Evolutionary conservation across 169 alveolate genomes (phyloP).

Genomic region (Plasmodium cynomolgi): DNA sequence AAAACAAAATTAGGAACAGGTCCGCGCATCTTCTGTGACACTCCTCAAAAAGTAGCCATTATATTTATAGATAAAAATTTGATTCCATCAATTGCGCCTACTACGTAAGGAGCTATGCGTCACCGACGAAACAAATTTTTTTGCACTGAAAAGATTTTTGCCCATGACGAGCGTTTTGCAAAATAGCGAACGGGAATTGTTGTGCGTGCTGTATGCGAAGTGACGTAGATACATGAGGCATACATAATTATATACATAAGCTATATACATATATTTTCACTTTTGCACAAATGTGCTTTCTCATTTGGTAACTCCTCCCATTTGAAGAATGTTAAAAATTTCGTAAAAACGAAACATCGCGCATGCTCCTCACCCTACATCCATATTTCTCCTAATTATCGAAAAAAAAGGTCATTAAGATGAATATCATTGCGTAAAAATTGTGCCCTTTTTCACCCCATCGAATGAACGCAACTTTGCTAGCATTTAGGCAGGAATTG

Average conservation of each 20-base stretch:
- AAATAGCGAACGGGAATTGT: not conserved
- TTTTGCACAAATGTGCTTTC: not conserved
- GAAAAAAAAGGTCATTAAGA: not conserved
- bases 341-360: not conserved
- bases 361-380: not conserved
- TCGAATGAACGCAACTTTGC: not conserved
- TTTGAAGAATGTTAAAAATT: not conserved
- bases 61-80: too few species aligned
- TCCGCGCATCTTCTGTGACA: not conserved
- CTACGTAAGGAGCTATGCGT: not conserved
- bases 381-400: not conserved
- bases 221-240: not conserved
- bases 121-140: not conserved
- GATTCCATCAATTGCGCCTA: not conserved
- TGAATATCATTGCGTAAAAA: not conserved
- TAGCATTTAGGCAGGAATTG: not conserved
- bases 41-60: not conserved
- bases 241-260: not conserved
- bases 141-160: not conserved
- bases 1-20: not conserved
- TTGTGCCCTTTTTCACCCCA: not conserved
- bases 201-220: not conserved
- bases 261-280: not conserved
- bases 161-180: not conserved
- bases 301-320: not conserved